phyloP scores from a whole-genome alignment of 148 eudicot species.

The Rheum nobile region DNA sequence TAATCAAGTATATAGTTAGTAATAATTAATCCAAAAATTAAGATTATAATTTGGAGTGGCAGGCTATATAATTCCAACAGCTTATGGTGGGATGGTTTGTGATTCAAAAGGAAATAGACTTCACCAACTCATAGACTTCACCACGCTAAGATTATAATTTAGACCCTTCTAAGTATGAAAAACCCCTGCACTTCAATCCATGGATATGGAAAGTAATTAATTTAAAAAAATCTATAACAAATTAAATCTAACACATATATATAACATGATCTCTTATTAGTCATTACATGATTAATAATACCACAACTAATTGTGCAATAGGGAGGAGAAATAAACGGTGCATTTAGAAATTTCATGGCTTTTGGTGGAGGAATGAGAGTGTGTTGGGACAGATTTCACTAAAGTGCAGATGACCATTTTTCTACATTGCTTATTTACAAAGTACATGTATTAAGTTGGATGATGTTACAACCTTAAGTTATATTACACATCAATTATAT shows the following conservation, averaged over 20 bases:
- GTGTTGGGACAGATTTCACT: constrained; percentile 74
- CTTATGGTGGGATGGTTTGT: too few species aligned
- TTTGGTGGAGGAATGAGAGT: constrained; percentile 87
- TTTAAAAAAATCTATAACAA: neutral
- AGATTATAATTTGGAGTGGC: neutral
- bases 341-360: constrained; percentile 73
- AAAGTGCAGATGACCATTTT: constrained; percentile 72
- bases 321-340: constrained; percentile 52
- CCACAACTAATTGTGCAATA: constrained; percentile 7
- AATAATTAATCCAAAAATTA: neutral
- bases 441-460: constrained; percentile 38
- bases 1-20: too few species aligned
- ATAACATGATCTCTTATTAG: too few species aligned
- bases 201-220: constrained; percentile 69
- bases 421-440: constrained; percentile 61
- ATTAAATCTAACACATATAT: too few species aligned
- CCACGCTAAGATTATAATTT: too few species aligned
- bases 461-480: too few species aligned
- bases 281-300: too few species aligned
- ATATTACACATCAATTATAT: too few species aligned
- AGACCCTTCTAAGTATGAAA: constrained; percentile 53
- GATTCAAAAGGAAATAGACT: too few species aligned
- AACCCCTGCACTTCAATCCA: constrained; percentile 81
- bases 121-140: too few species aligned
- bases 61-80: too few species aligned